Base-by-base conservation (phyloP, 331 rosid species). In the Quercus tomentella region DNA sequence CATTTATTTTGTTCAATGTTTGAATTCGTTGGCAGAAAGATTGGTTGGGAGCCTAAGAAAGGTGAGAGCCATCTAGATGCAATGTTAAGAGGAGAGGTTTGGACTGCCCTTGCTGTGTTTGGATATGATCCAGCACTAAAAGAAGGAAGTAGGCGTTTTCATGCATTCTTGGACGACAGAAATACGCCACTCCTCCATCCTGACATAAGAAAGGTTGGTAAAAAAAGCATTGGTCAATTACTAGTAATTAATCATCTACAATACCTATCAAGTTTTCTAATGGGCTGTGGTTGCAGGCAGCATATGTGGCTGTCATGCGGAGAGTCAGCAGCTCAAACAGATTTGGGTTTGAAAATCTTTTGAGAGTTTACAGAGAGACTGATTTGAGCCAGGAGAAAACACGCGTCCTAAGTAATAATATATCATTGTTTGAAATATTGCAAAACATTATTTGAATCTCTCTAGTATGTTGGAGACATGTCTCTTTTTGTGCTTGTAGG, bases 11-110 rank as follows among this genome's bases (percentile, higher is more conserved):
- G 37, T 33, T 33, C 37, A 33, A 33, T 41, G 12, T 41, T 41
- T 41, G 49, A 41, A 41, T 41, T 41, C 0, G 0, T 33, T 41
- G 0, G 49, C 49, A 41, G 14, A 0, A 41, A 41, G 49, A 0
- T 41, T 41, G 49, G 49, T 1, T 41, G 49, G 49, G 49, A 41
- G 49, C 49, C 49, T 41, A 92, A 89, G 82, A 85, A 83, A 12
- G 89, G 85, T 16, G 97, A 92, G 86, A 87, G 89, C 86, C 97
- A 94, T 82, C 85, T 91, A 57, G 93, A 94, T 88, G 91, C 97
- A 26, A 86, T 94, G 98, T 85, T 92, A 86, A 92, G 98, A 80
- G 98, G 98, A 85, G 95, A 92, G 80, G 30, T 94, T 85, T 88
- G 88, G 92, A 79, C 89, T 60, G 93, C 89, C 57, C 97, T 94